Evolutionary conservation across 2,329 filamentous ascomycete genomes (phyloP).

Genomic region (Aaosphaeria arxii): DNA sequence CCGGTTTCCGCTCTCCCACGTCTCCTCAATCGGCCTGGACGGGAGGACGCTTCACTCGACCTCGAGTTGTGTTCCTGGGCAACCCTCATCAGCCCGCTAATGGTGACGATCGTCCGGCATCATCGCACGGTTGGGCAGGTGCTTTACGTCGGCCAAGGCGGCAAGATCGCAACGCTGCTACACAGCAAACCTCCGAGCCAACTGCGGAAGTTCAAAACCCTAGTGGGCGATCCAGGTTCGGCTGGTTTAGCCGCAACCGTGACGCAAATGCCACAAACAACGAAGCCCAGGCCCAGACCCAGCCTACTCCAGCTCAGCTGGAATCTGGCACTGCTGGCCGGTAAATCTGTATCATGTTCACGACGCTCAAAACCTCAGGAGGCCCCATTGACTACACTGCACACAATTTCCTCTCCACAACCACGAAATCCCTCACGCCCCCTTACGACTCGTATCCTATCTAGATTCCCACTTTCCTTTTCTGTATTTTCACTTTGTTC

Average conservation of each 20-base stretch:
- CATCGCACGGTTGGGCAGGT: constrained; percentile 14
- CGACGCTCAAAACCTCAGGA: background rate
- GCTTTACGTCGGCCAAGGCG: constrained; percentile 24
- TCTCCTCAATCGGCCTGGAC: constrained; percentile 32
- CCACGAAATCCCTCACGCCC: background rate
- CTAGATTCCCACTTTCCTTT: background rate
- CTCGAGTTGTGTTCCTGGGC: constrained; percentile 26
- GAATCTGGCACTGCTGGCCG: constrained; percentile 25
- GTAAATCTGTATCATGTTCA: background rate
- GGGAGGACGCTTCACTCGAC: constrained; percentile 26
- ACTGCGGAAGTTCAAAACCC: constrained; percentile 6
- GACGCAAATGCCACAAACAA: constrained; percentile 11
- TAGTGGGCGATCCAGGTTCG: constrained; percentile 24
- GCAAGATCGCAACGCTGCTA: constrained; percentile 13
- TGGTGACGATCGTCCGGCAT: constrained; percentile 7
- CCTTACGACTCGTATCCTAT: background rate
- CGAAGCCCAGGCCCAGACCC: constrained; percentile 11
- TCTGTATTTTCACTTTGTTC: background rate
- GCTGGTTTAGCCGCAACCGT: constrained; percentile 28
- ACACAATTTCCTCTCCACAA: too few species aligned
- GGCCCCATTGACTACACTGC: background rate
- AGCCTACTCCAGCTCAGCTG: constrained; percentile 34
- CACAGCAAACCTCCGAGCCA: constrained; percentile 8
- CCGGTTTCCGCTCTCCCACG: constrained; percentile 26
- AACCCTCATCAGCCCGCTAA: constrained; percentile 4